phyloP scores from a whole-genome alignment of 139 green algal species.

The Desmodesmus armatus region DNA sequence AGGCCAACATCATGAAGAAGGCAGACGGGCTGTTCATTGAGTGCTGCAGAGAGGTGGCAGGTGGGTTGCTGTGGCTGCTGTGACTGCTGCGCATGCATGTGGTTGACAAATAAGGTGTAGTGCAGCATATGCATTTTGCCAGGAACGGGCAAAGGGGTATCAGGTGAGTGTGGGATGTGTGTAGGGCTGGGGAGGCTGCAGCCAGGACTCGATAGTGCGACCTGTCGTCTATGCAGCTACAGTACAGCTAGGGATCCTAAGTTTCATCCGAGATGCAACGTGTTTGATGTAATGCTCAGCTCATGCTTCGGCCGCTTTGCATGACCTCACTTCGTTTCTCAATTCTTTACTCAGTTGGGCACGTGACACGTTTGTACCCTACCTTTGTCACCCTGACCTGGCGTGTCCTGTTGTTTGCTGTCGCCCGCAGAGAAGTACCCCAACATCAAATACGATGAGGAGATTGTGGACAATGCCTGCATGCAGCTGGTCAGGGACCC shows the following conservation, averaged over 20 bases:
- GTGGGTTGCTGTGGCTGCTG: neutral
- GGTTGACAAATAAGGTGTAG: no score
- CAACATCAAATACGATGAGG: constrained; percentile 94
- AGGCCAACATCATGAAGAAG: constrained; percentile 99
- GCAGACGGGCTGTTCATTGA: constrained; percentile 95
- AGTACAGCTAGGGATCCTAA: no score
- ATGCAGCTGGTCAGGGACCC: constrained; percentile 91
- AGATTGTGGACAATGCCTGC: constrained; percentile 98
- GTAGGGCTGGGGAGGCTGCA: neutral
- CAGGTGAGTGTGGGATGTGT: no score
- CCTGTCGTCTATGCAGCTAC: no score
- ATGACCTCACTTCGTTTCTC: no score
- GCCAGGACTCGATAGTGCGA: neutral
- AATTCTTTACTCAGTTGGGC: no score
- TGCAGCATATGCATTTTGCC: no score
- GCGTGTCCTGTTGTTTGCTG: neutral
- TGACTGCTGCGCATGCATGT: neutral
- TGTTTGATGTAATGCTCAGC: no score
- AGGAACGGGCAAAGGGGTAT: no score
- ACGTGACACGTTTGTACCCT: no score
- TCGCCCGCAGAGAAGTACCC: constrained; percentile 80
- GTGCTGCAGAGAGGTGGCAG: constrained; percentile 87
- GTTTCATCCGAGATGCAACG: no score
- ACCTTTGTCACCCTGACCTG: neutral
- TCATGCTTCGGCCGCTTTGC: no score